Base-by-base conservation (phyloP, 768 basidiomycete species). In the Hydnum rufescens region DNA sequence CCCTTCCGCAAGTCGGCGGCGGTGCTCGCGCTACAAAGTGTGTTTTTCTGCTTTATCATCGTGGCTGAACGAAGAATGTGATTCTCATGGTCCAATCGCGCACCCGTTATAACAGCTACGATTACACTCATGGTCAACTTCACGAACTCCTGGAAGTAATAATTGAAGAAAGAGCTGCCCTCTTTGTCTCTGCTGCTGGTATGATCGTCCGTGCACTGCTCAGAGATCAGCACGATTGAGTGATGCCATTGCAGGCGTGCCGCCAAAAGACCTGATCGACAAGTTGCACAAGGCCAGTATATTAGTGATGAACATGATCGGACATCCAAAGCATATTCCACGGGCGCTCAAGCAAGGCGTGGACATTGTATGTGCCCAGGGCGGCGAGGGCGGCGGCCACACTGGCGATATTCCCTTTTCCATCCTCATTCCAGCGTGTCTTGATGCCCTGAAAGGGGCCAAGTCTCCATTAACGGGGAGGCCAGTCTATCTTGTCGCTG, bases 291-390 rank as follows among this genome's bases (percentile, higher is more conserved):
- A 75, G 59, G 84, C 84, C 8, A 81, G 84, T 13, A 89, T 93
- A 55, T 73, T 78, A 32, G 71, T 90, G 58, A 90, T 89, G 86
- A 90, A 92, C 67, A 89, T 88, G 85, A 81, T 93, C 54, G 90
- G 90, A n/a, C 85, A 89, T 61, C 88, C 89, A 8, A 93, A 89
- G 62, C 85, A 89, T 63, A 82, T 83, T 43, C 57, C 68, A 44
- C 85, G 82, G 63, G 85, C 85, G 4, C 73, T 93, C 31, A 83
- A 74, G 2, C 79, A 71, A 31, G 92, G 90, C 32, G 82, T 86
- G 30, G 90, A 96, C 61, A 69, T 96, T 55, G 92, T 96, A 62
- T 95, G 90, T 60, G 88, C 88, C 2, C 89, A 93, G 66, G 89
- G 82, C 2, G 85, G 87, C 25, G 90, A 95, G 66, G 90, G 84